phyloP scores from a whole-genome alignment of 768 basidiomycete species.

The Holtermanniella nyarrowii region DNA sequence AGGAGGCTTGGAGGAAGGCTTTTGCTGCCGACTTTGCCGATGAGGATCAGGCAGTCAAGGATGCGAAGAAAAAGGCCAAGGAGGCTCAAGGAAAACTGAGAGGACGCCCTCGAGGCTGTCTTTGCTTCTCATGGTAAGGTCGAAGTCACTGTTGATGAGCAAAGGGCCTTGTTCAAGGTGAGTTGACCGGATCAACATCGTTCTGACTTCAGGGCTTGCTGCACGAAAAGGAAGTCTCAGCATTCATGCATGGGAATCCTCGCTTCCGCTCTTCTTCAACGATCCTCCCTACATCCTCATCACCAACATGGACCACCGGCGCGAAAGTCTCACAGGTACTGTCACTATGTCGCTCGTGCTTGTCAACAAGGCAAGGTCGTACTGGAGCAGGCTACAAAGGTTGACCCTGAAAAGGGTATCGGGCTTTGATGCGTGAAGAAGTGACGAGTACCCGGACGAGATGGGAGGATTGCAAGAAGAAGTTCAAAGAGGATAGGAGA shows the following conservation, averaged over 20 bases:
- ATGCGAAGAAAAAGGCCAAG: constrained; percentile 30
- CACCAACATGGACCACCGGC: constrained; percentile 60
- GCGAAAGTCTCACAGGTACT: constrained; percentile 95
- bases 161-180: constrained; percentile 86
- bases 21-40: constrained; percentile 39
- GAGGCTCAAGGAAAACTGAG: constrained; percentile 41
- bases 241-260: constrained; percentile 85
- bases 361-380: constrained; percentile 49
- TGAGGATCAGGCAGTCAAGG: constrained; percentile 34
- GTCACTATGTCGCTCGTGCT: constrained; percentile 81
- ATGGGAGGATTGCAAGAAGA: constrained; percentile 79
- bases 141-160: constrained; percentile 68
- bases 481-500: constrained; percentile 86
- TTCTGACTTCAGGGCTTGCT: constrained; percentile 63
- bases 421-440: constrained; percentile 60
- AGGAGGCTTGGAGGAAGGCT: constrained; percentile 39
- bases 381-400: constrained; percentile 31
- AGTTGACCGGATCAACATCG: constrained; percentile 16
- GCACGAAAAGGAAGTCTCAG: constrained; percentile 82
- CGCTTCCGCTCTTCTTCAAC: constrained; percentile 78
- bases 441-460: constrained; percentile 82
- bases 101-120: constrained; percentile 41
- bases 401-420: constrained; percentile 60
- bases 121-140: constrained; percentile 58
- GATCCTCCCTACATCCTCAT: constrained; percentile 91